Conservation (phyloP, 1,284 basidiomycete species). For the Cryptococcus floricola region DNA sequence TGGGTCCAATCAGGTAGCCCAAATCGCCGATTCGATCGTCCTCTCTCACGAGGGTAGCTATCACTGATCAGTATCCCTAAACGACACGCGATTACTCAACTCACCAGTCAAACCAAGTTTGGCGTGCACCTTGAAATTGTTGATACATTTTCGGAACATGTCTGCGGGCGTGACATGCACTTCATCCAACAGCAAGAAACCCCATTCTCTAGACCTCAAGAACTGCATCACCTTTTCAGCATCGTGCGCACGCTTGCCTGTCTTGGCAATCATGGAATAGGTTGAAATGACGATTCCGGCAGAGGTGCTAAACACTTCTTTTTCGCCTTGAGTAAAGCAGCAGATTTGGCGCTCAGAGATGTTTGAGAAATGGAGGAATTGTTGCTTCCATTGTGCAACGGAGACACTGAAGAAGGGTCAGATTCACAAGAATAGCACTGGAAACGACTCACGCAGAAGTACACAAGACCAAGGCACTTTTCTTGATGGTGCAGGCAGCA, state of each 20-base stretch:
- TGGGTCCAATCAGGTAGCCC: conserved; percentile 98
- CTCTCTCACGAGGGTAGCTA: conserved; percentile 94
- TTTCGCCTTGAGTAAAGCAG: conserved; percentile 92
- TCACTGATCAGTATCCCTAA: background rate
- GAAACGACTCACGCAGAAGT: conserved; percentile 77
- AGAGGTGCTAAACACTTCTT: conserved; percentile 79
- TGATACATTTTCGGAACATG: conserved; percentile 93
- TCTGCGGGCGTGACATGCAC: conserved; percentile 96
- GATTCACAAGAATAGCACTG: background rate
- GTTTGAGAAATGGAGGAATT: conserved; percentile 96
- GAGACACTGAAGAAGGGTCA: conserved; percentile 64
- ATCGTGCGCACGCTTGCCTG: conserved; percentile 90
- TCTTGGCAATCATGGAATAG: conserved; percentile 98
- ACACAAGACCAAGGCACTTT: conserved; percentile 95
- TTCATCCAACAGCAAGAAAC: conserved; percentile 92
- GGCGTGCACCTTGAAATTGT: conserved; percentile 94
- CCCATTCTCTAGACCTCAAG: conserved; percentile 88
- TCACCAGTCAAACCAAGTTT: conserved; percentile 89
- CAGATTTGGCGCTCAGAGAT: conserved; percentile 91
- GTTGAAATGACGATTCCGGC: conserved; percentile 96
- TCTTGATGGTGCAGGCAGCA: conserved; percentile 98
- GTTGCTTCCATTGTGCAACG: conserved; percentile 96
- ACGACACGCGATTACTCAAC: conserved; percentile 16
- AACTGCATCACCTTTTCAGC: conserved; percentile 99
- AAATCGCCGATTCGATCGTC: conserved; percentile 99